Base-by-base conservation (phyloP, 495 filamentous ascomycete genomes). In the Cercophora scortea region DNA sequence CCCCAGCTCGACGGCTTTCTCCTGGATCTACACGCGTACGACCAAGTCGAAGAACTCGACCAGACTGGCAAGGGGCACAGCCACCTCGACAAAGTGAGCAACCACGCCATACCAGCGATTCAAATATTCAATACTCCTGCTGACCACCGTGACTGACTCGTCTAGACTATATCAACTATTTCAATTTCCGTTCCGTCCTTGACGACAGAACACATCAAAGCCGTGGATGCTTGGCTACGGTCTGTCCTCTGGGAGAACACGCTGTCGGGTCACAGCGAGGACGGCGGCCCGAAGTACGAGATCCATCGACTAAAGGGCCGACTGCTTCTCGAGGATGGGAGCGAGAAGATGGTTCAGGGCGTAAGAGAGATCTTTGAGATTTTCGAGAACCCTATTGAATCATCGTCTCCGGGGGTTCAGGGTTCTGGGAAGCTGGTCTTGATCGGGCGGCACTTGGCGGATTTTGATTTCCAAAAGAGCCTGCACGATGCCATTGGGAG, bases 321-420 rank as follows among this genome's bases (percentile, higher is more conserved):
- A 16, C 52, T 96, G 5, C 65, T 73, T 0, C 63, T 86, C 7
- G 57, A 72, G 0, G 76, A 85, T 55, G 89, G 88, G 0, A 67
- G 68, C 3, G 75, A 76, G 33, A 86, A 85, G 61, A 81, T 97
- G 56, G 78, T 96, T 6, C 93, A 98, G 64, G 93, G 91, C 15
- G 93, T 98, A 4, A 74, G 92, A 34, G 92, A 96, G 50, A 75
- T 96, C 8, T 98, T 96, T 63, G 93, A 97, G 61, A 87, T 97
- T 15, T 75, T 88, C 34, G 89, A 95, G 51, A 72, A 73, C 17
- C 71, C 74, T 3, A 59, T 67, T 18, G 10, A 19, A 32, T 64
- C 60, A 34, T 52, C 48, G 16, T 56, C 53, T 43, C 6, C 40
- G 42, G 17, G 46, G 17, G 11, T 19, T 48, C n/a, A 56, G 51